A percentile compares a stretch with the other conserved stretches of the same genome.
These are phyloP conservation scores for Cladophialophora immunda DNA, from an alignment of 2,329 filamentous ascomycete genomes.

Conservation along the genomic window DNA sequence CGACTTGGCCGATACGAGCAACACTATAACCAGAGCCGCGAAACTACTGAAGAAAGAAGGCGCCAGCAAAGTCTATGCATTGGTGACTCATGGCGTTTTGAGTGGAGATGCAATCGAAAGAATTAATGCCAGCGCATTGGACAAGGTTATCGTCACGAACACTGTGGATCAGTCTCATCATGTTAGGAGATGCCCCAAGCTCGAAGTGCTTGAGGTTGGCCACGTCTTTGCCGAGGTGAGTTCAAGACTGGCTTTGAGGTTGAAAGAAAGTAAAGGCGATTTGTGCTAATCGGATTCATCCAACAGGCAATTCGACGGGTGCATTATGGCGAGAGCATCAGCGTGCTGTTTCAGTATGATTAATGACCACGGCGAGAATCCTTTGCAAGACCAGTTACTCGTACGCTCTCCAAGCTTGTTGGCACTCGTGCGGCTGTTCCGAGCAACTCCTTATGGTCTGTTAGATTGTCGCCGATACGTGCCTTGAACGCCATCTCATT, in stretches of 20 bases:
- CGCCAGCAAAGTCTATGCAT: slow-evolving; percentile 86
- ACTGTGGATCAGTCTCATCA: slow-evolving; percentile 90
- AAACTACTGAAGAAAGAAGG: slow-evolving; percentile 95
- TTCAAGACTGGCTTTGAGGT: slow-evolving; percentile 25
- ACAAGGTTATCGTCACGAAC: slow-evolving; percentile 95
- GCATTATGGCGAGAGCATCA: slow-evolving; percentile 97
- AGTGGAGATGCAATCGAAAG: slow-evolving; percentile 94
- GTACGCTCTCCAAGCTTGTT: not conserved
- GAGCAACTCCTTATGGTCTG: not conserved
- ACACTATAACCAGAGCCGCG: slow-evolving; percentile 94
- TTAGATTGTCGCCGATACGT: not conserved
- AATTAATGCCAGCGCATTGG: slow-evolving; percentile 90
- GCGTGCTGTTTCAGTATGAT: slow-evolving; percentile 88
- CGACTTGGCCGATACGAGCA: slow-evolving; percentile 93
- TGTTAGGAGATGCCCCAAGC: slow-evolving; percentile 77
- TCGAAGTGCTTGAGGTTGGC: slow-evolving; percentile 90
- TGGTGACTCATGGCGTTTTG: slow-evolving; percentile 93
- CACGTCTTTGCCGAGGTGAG: slow-evolving; percentile 85
- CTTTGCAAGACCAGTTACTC: not conserved
- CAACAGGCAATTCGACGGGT: slow-evolving; percentile 84
- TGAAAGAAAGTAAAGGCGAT: not conserved
- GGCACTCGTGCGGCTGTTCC: not conserved
- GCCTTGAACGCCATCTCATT: not conserved
- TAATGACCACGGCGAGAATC: slow-evolving; percentile 46
- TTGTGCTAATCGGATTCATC: not conserved